Evolutionary conservation across 331 rosid genomes (phyloP), one percentile per base, ranked within the genome.

Genomic region (Erythrophleum ivorense): DNA sequence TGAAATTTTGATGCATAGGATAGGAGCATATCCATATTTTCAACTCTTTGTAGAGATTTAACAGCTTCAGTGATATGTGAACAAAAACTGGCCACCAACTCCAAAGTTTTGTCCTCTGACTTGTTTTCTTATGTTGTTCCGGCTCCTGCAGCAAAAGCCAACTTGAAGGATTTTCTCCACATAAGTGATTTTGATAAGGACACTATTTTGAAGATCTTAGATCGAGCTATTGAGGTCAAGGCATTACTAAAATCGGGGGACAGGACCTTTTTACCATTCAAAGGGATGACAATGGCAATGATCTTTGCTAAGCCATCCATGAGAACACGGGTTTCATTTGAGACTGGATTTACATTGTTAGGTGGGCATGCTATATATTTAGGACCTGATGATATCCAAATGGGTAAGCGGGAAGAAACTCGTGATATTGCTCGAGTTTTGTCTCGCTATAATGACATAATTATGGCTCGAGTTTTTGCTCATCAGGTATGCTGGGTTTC

Each of bases 391-490:
- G 98, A 92, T 62, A 96, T 96, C 77, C 99, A 94, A 81, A 96
- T 96, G 97, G 99, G 98, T 7, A 94, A 94, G 90, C 91, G 97
- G 75, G 99, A 96, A 89, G 99, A 96, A 88, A 94, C 98, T 77
- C 88, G 97, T 41, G 99, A 96, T 66, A 80, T 96, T 45, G 99
- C 99, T 31, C 95, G 97, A 52, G 99, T 94, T 86, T 84, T 94
- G 86, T 92, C 84, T 82, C 49, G 97, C 72, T 96, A 94, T 40
- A 94, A 94, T 78, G 99, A 96, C 85, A 86, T 94, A 58, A 83
- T 96, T 40, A 96, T 94, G 99, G 99, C 98, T n/a, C 98, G 99
- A 34, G 97, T 94, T 84, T 94, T 94, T 85, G 91, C 94, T 77
- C 99, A 96, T 88, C 94, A 90, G 99, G 99, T 95, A 93, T 86